A percentile compares a stretch with the other conserved stretches of the same genome.
Evolutionary conservation across 345 rosid species (phyloP).

Genomic region (sweet orange (Citrus sinensis)): DVS_A1.0 CM039163.1:50946001-50946500

Average conservation of each 20-base stretch:
- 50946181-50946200: conserved; percentile 93
- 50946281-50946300: conserved; percentile 86
- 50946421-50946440: conserved; percentile 92
- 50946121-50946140: conserved; percentile 97
- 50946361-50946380: conserved; percentile 65
- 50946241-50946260: conserved; percentile 77
- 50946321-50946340: conserved; percentile 84
- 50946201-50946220: conserved; percentile 86
- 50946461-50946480: conserved; percentile 91
- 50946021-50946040: conserved; percentile 78
- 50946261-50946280: conserved; percentile 91
- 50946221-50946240: conserved; percentile 95
- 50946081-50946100: conserved; percentile 99
- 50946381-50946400: conserved; percentile 65
- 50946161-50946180: conserved; percentile 92
- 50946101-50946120: conserved; percentile 94
- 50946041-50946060: conserved; percentile 75
- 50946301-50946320: conserved; percentile 66
- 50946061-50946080: conserved; percentile 71
- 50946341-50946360: conserved; percentile 80
- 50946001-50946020: conserved; percentile 55
- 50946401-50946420: conserved; percentile 89
- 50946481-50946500: conserved; percentile 57
- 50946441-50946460: conserved; percentile 91
- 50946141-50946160: conserved; percentile 96